These are phyloP conservation scores for Erythrobasidium hasegawianum DNA, from an alignment of 1,284 basidiomycete genomes.

Conservation along the genomic window DNA sequence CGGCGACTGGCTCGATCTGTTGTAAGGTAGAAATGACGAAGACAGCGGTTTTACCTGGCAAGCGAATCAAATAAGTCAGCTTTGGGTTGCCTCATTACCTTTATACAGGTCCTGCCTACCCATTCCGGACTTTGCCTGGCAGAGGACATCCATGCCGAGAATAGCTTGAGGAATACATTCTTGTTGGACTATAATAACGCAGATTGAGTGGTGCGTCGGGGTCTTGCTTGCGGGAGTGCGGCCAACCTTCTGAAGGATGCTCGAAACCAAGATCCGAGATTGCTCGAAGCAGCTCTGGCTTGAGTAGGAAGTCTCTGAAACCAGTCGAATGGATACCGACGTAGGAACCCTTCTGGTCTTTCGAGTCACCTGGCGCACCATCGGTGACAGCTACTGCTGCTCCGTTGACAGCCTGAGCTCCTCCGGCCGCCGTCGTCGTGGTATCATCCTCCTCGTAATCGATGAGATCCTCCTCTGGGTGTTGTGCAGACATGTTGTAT, in stretches of 20 bases:
- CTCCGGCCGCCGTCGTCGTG: slow-evolving; percentile 54
- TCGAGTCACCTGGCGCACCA: slow-evolving; percentile 62
- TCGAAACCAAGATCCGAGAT: slow-evolving; percentile 99
- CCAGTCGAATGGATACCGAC: slow-evolving; percentile 82
- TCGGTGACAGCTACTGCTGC: slow-evolving; percentile 57
- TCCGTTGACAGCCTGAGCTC: slow-evolving; percentile 43
- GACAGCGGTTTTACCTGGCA: slow-evolving; percentile 85
- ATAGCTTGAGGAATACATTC: slow-evolving; percentile 99
- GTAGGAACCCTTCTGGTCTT: slow-evolving; percentile 88
- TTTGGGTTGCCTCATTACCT: too few relatives aligned
- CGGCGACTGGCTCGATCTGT: slow-evolving; percentile 96
- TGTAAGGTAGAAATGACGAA: slow-evolving; percentile 97
- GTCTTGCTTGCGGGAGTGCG: background rate
- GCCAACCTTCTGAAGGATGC: slow-evolving; percentile 93
- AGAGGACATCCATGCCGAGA: slow-evolving; percentile 98
- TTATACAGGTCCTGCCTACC: too few relatives aligned
- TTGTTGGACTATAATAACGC: slow-evolving; percentile 75
- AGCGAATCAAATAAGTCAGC: background rate
- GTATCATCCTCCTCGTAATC: slow-evolving; percentile 72
- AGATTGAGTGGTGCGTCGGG: too few relatives aligned
- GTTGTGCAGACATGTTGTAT: slow-evolving; percentile 22
- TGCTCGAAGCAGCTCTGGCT: slow-evolving; percentile 92
- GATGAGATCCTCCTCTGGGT: slow-evolving; percentile 34
- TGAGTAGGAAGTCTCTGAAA: slow-evolving; percentile 86
- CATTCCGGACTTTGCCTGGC: slow-evolving; percentile 99